These are phyloP conservation scores for Coniochaeta hoffmannii DNA, from an alignment of 2,329 filamentous ascomycete genomes.

Conservation along the genomic window DNA sequence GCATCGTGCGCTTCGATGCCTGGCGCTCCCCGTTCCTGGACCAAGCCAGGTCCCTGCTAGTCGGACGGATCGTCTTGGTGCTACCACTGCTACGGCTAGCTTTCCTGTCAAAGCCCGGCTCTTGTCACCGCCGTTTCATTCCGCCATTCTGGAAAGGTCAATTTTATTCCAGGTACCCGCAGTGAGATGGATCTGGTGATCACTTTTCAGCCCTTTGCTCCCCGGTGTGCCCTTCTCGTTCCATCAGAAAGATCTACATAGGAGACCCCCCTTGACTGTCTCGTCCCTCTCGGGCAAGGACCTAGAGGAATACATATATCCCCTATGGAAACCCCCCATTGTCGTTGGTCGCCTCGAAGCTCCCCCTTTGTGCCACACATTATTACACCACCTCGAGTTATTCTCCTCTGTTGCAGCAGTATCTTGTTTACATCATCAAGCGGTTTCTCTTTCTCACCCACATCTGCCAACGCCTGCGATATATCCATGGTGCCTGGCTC, in stretches of 20 bases:
- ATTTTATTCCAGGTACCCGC: slow-evolving; percentile 14
- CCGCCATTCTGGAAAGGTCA: slow-evolving; percentile 9
- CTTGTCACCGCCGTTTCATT: slow-evolving; percentile 21
- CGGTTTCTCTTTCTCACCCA: neutral
- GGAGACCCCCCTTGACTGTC: neutral
- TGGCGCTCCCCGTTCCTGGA: no score
- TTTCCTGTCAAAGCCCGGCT: slow-evolving; percentile 9
- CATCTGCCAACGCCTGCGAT: neutral
- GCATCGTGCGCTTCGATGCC: slow-evolving; percentile 13
- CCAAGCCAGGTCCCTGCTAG: slow-evolving; percentile 15
- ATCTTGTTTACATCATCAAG: neutral
- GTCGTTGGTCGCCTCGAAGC: neutral
- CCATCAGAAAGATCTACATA: neutral
- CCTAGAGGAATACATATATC: neutral
- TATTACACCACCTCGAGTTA: neutral
- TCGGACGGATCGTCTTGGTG: slow-evolving; percentile 15
- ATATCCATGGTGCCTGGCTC: neutral
- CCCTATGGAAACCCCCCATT: neutral
- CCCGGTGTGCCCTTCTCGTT: neutral
- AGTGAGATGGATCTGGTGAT: neutral
- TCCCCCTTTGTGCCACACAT: neutral
- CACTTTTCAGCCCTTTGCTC: slow-evolving; percentile 2
- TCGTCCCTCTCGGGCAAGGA: neutral
- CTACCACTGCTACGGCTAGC: slow-evolving; percentile 8
- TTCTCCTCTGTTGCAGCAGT: neutral